phyloP scores from a whole-genome alignment of 179 eudicot genomes.

The Sideroxylon spinosum region DNA sequence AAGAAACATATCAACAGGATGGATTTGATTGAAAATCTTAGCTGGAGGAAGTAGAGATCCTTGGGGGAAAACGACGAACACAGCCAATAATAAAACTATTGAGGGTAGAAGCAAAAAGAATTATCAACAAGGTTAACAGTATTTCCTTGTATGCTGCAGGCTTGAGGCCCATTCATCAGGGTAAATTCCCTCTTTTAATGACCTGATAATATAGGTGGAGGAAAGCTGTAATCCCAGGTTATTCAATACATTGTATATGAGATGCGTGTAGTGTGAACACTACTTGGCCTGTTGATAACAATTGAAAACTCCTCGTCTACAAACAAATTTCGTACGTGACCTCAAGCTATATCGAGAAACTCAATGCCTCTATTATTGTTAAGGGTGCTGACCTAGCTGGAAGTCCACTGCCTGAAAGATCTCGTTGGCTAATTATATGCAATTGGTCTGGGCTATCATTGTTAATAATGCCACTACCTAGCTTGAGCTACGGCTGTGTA shows the following conservation, averaged over 20 bases:
- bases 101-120: background rate
- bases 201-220: background rate
- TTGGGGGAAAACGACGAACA: background rate
- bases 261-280: background rate
- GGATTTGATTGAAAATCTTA: background rate
- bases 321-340: background rate
- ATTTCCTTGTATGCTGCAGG: background rate
- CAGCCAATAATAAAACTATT: background rate
- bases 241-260: background rate
- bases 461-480: background rate
- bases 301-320: background rate
- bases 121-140: background rate
- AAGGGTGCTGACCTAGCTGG: no score
- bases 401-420: background rate
- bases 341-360: no score
- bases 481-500: background rate
- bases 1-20: background rate
- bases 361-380: no score
- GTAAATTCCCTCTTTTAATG: no score
- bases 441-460: background rate
- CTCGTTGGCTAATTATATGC: background rate
- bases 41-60: background rate
- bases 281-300: background rate
- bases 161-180: background rate
- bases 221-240: background rate